Base-by-base conservation (phyloP, 73 alveolate species). In the Paramecium octaurelia region DNA sequence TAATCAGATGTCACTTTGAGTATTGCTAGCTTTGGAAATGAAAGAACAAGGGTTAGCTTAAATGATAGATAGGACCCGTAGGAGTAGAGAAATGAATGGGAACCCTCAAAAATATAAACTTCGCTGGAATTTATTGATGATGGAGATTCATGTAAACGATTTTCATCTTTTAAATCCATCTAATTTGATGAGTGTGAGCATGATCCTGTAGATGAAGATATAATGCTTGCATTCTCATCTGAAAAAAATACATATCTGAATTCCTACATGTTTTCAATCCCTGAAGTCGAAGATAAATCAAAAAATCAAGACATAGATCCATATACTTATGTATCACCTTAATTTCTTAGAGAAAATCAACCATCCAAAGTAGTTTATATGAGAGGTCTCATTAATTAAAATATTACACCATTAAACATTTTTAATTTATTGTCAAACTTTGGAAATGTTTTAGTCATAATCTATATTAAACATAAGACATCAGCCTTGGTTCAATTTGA, bases 321-420 rank as follows among this genome's bases (percentile, higher is more conserved):
- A n/a, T 70, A 83, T 38, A 89, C 85, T 11, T 89, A 89, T 89
- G 46, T 89, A 12, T 58, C 69, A 21, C 94, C 94, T 44, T 46
- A 70, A 42, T 89, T 70, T 71, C 46, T 89, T 14, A 50, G 86
- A 12, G 94, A 89, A 71, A 89, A 89, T 29, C 18, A 89, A 42
- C 86, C 86, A 44, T 89, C 94, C 1, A 89, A 68, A 70, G 94
- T 89, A 12, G 88, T 89, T 23, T 89, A 89, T 29, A 83, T 89
- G 40, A 77, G 94, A 70, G 94, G 94, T 14, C 84, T 89, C 3
- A 58, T 38, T 16, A 68, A 89, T 27, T 38, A 38, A 48, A 70
- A 69, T 40, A 24, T 89, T 4, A 70, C 90, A 42, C 71, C 94
- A 21, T 40, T 70, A 73, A 89, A 89, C 54, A 73, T 89, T 3